A percentile compares a stretch with the other conserved stretches of the same genome.
phyloP scores from a whole-genome alignment of 2,329 filamentous ascomycete genomes.

The Aspergillus tubingensis region DNA sequence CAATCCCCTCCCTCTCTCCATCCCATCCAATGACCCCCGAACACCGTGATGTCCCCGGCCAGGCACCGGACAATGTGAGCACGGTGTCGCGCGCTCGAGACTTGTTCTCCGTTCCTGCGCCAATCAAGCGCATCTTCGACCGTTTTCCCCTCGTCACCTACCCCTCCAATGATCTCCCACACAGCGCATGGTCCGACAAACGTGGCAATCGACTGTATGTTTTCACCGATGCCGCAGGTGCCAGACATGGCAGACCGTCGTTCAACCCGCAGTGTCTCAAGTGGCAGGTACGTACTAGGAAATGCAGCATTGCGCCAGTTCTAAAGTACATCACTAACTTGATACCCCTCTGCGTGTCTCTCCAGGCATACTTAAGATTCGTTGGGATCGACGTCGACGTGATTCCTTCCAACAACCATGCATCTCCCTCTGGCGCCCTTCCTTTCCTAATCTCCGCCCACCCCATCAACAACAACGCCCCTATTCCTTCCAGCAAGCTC shows the following conservation, averaged over 20 bases:
- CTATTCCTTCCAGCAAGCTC: conserved; percentile 66
- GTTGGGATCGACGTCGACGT: conserved; percentile 67
- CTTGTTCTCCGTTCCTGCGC: conserved; percentile 58
- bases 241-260: conserved; percentile 64
- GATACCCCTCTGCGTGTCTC: neutral
- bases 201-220: conserved; percentile 68
- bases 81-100: conserved; percentile 27
- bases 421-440: conserved; percentile 82
- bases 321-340: conserved; percentile 3
- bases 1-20: neutral
- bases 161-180: conserved; percentile 72
- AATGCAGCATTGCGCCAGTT: neutral
- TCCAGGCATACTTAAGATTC: conserved; percentile 79
- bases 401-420: conserved; percentile 82
- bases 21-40: conserved; percentile 29
- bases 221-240: conserved; percentile 70
- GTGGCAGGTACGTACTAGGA: conserved; percentile 78
- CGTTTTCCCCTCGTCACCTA: conserved; percentile 77
- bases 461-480: conserved; percentile 42
- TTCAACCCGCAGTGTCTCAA: conserved; percentile 93
- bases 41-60: conserved; percentile 25
- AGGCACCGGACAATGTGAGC: conserved; percentile 25
- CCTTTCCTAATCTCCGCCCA: conserved; percentile 75
- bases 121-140: conserved; percentile 82
- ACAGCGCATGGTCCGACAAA: conserved; percentile 54